Evolutionary conservation across 345 rosid species (phyloP), one percentile per base, ranked within the genome.

Genomic region (Orychophragmus violaceus): DNA sequence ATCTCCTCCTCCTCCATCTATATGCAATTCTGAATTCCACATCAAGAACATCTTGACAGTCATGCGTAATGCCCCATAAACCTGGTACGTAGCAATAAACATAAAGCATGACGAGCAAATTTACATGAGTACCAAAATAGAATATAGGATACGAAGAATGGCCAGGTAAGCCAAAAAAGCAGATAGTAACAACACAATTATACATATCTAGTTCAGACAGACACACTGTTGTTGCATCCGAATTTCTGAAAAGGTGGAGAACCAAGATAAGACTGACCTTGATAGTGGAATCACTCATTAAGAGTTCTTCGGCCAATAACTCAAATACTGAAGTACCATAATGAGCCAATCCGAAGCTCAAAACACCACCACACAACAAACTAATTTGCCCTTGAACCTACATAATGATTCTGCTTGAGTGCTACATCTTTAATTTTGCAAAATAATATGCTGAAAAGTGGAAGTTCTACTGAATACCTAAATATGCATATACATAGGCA

Each of bases 301-400:
- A 78, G 70, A 93, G 79, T 72, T 95, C 99, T 82, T 91, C 98
- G 5, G 99, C 99, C 74, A 89, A 77, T 68, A 95, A 55, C 78
- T 95, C 99, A 78, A 95, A 95, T 76, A 85, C 99, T 9, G 99
- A 95, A 52, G 93, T 76, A 60, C 91, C 95, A 72, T 83, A 91
- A 78, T 87, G 98, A 65, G 88, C 74, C 39, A 95, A 79, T 74
- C 98, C 99, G 59, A 95, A 95, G 80, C 97, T 91, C 83, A 91
- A 79, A 33, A 85, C 79, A 68, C 98, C 98, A 39, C 76, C 73
- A 46, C 84, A 75, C 58, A 87, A 70, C 61, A 91, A 77, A 74
- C 96, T 92, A 68, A 95, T 85, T 74, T 95, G 99, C 52, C 99
- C 99, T 71, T 86, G 95, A 52, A 95, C 99, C 99, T 95, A 70